Base-by-base conservation (phyloP, 2,329 filamentous ascomycete genomes). In the Dichotomopilus funicola region DNA sequence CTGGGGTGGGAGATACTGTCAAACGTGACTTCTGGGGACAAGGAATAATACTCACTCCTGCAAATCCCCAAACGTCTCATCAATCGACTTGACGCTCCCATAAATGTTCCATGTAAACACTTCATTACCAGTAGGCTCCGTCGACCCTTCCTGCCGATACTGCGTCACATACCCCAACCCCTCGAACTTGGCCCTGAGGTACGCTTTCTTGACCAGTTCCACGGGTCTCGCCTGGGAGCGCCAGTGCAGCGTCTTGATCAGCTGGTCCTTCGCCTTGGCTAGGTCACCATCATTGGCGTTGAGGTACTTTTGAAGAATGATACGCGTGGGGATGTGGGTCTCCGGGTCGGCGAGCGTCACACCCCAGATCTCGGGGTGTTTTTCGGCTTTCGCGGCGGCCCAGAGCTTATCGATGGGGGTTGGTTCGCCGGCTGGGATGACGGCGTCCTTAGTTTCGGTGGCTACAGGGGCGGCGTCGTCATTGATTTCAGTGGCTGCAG, bases 91-190 rank as follows among this genome's bases (percentile, higher is more conserved):
- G 60, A 91, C 88, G 40, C 83, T 83, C 11, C 91, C 91, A 68
- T 97, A 96, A 66, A 96, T 85, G 70, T 96, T 96, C 87, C 91
- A 96, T 2, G 89, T 94, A 49, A 91, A 85, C 54, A 96, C 68
- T 69, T 86, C 82, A 64, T 82, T 75, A 57, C 73, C 68, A 60
- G 70, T 69, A 2, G 70, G 67, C 50, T 67, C 64, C 4, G 62
- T 60, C 9, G 64, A 60, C 2, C 55, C 62, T 35, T 63, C 72
- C 50, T 77, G 78, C 33, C 74, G 75, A 63, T 94, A 84, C n/a
- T 78, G 78, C 1, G 89, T 89, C 50, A 96, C 81, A 68, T 88
- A 96, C 41, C 91, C 92, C 55, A 96, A 71, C 1, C 85, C 85
- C 6, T 77, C 82, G 64, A 94, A 96, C 72, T 89, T 91, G 56